Evolutionary conservation across 192 early-diverging fungal genomes (phyloP), one percentile per base, ranked within the genome.

Genomic region (Backusella tarrabulga): DNA sequence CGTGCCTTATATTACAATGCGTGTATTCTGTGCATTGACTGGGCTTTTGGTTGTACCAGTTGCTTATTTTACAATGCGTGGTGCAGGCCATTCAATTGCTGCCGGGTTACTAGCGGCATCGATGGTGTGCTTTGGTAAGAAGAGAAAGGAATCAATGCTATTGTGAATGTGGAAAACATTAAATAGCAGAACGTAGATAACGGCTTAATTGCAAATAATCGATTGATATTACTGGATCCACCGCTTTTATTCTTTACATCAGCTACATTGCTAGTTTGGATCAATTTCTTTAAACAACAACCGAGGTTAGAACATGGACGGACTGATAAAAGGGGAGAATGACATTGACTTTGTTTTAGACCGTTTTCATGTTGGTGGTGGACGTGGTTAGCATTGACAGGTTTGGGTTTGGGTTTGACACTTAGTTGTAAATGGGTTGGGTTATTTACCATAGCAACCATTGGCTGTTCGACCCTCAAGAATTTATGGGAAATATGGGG

Each of bases 391-490:
- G 77, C 90, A 21, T 69, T 95, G 82, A 97, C 97, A 8, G 97
- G 97, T 4, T 75, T 93, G 46, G 90, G 90, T 32, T 77, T 98
- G 72, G 96, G 95, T 23, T 83, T 92, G 52, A 88, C 90, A 19
- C 79, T 76, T 0, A 92, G 97, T 75, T 92, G 94, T 84, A 99
- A 99, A 81, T 96, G 96, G 95, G 97, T 99, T 38, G 97, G 97
- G 4, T 80, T 99, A 50, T 96, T 99, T 76, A 92, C 93, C 11
- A 91, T 99, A 72, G 95, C 93, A 23, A 88, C 92, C 6, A 88
- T 99, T 80, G 97, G 97, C 35, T 79, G 93, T 36, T 95, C 94
- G 56, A 95, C 94, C 0, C 72, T 99, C 54, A 88, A 92, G 68
- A 93, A 96, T 72, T 85, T 99, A 21, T 98, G 96, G 96, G 83